Base-by-base conservation (phyloP, 208 protist species). In the Wallacemonas sp. region DNA sequence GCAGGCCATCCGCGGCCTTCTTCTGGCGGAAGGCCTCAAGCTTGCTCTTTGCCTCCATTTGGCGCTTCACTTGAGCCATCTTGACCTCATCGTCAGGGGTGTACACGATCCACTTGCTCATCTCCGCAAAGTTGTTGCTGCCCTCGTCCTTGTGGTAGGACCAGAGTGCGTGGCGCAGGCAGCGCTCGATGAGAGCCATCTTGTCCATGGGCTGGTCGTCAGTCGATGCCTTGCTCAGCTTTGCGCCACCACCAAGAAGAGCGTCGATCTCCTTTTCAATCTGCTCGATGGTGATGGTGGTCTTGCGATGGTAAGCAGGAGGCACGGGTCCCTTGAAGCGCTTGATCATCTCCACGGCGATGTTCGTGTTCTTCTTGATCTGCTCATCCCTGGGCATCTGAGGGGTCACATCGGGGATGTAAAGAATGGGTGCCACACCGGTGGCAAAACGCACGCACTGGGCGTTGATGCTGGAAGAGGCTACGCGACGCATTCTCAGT, bases 201-300 rank as follows among this genome's bases (percentile, higher is more conserved):
- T 97, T 94, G 61, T 94, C 89, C 87, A 97, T 92, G 17, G 89
- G 89, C 66, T 93, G 81, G 62, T 94, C 86, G 69, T 97, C 89
- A 39, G 76, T 84, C 30, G 76, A 55, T 13, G 60, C 68, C 78
- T 85, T 89, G 45, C 84, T 73, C 41, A 95, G 72, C 59, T 90
- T 94, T 52, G 82, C 67, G 32, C 87, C 81, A 36, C 83, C 80
- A 32, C 87, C 89, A 41, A 97, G 81, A 17, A 97, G 82, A 33
- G 82, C 72, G 71, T 97, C 86, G 65, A 97, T 92, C 71, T 97
- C 92, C 58, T 78, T 78, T 73, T 95, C 87, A 39, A 97, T 67
- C 69, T 95, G 75, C 76, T 93, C 87, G 73, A 97, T 88, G 32
- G 89, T 92, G 34, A 70, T 70, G 21, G 66, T 85, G 42, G 72